phyloP scores from a whole-genome alignment of 805 yeast genomes.

The Starmerella stellata region DNA sequence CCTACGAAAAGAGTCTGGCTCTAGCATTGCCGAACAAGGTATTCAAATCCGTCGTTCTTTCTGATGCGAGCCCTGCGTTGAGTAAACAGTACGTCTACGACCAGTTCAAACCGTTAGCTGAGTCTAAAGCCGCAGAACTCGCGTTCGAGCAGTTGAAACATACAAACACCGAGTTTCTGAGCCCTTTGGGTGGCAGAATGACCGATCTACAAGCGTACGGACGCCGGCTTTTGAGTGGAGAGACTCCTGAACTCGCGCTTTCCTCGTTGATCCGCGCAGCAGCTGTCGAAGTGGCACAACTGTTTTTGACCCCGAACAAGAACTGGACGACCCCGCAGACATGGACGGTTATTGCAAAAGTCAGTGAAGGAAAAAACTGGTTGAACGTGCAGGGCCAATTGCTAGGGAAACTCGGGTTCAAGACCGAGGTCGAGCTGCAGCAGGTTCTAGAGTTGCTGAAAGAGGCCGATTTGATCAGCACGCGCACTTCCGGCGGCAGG shows the following conservation, averaged over 20 bases:
- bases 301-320: slow-evolving; percentile 32
- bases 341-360: slow-evolving; percentile 58
- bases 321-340: slow-evolving; percentile 65
- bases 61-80: slow-evolving; percentile 61
- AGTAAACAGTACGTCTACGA: slow-evolving; percentile 52
- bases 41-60: slow-evolving; percentile 51
- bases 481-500: slow-evolving; percentile 63
- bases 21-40: slow-evolving; percentile 74
- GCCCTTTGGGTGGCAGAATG: slow-evolving; percentile 86
- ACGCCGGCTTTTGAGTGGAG: slow-evolving; percentile 78
- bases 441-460: slow-evolving; percentile 50
- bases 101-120: slow-evolving; percentile 1
- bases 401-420: slow-evolving; percentile 21
- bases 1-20: slow-evolving; percentile 46
- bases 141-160: slow-evolving; percentile 16
- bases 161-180: slow-evolving; percentile 21
- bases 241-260: slow-evolving; percentile 56
- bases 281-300: slow-evolving; percentile 72
- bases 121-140: slow-evolving; percentile 1
- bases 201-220: slow-evolving; percentile 79
- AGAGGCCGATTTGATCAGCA: slow-evolving; percentile 53
- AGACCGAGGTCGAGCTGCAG: slow-evolving; percentile 25
- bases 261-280: slow-evolving; percentile 68
- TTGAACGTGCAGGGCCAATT: slow-evolving; percentile 16
- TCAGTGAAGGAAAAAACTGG: slow-evolving; percentile 27